Conservation (phyloP, 257 asterid genomes). For the Fraxinus americana region DNA sequence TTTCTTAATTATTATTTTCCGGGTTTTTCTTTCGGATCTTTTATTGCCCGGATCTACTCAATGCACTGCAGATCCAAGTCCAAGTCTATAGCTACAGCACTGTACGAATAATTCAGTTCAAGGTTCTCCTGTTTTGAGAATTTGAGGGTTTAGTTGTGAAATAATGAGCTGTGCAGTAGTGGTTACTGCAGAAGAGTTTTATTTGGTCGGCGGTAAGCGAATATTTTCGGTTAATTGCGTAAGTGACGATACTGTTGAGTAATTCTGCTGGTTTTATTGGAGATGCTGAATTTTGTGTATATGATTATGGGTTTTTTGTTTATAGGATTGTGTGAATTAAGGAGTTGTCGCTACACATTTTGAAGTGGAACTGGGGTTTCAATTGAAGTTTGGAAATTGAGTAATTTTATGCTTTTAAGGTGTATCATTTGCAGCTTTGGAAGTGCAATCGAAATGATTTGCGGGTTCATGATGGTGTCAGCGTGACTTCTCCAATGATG, state of each 20-base stretch:
- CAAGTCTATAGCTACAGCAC: conserved; percentile 15
- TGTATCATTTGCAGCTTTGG: conserved; percentile 22
- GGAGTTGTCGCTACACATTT: conserved; percentile 21
- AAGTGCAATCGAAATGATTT: conserved; percentile 20
- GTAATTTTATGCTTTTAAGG: conserved; percentile 15
- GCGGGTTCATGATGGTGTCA: conserved; percentile 14
- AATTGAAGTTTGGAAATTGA: conserved; percentile 23
- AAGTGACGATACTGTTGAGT: conserved; percentile 19
- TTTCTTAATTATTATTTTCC: conserved; percentile 28
- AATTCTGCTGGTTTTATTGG: conserved; percentile 16
- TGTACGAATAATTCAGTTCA: conserved; percentile 8
- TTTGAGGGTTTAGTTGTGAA: conserved; percentile 16
- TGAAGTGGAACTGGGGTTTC: conserved; percentile 18
- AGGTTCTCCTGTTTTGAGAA: conserved; percentile 9
- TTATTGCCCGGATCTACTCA: conserved; percentile 39
- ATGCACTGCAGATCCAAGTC: conserved; percentile 50
- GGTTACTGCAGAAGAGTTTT: not conserved
- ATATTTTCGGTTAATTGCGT: not conserved
- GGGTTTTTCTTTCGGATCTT: conserved; percentile 31
- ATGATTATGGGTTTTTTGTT: not conserved
- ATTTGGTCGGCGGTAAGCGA: not conserved
- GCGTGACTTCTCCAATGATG: conserved; percentile 9
- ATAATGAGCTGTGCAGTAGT: not conserved
- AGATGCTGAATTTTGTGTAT: conserved; percentile 29
- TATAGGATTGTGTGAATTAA: conserved; percentile 23